Evolutionary conservation across 2,329 filamentous ascomycete genomes (phyloP), one percentile per base, ranked within the genome.

Genomic region (Paracorniculantispora psalliotae): DNA sequence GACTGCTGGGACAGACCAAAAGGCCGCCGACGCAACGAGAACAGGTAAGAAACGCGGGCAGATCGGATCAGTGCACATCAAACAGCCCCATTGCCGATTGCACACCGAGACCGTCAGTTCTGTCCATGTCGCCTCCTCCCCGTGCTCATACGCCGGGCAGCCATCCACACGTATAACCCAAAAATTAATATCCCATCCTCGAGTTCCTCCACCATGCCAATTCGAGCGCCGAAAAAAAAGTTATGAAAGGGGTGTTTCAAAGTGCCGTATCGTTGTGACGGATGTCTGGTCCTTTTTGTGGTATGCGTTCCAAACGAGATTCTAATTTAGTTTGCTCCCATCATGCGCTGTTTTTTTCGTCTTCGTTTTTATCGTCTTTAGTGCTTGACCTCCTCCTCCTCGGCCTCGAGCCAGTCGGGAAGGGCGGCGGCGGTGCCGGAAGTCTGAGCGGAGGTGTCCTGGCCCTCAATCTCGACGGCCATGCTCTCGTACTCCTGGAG

Each of bases 401-500:
- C 88, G 73, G 91, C 87, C 76, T 92, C 91, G 68, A 96, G 90
- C 91, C 92, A 97, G 79, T 87, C 78, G 68, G 81, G 78, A 61
- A 83, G 75, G 61, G 76, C 78, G 62, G 87, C 81, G 59, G 83
- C 79, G 59, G 81, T 82, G 69, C 83, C 70, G 56, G 79, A 78
- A 65, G 80, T 80, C 73, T 85, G 81, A 64, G 82, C 82, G 62
- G 78, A 75, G 67, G 82, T 80, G 66, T 89, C 85, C 76, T 91
- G 86, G 66, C 93, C 93, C 82, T 97, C 93, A 66, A 97, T 88
- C 79, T 99, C 94, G 67, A 97, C 92, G 68, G 88, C 84, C 83
- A 96, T 91, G 74, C 79, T 84, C 85, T 97, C 93, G 84, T 99
- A 99, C 74, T 91, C 88, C 81, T 94, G 89, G 75, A 99, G 80